Percentiles rank a stretch among this genome's conserved stretches.
These are phyloP conservation scores for Quercus parvula DNA, from an alignment of 306 rosid genomes.

Conservation along the genomic window DNA sequence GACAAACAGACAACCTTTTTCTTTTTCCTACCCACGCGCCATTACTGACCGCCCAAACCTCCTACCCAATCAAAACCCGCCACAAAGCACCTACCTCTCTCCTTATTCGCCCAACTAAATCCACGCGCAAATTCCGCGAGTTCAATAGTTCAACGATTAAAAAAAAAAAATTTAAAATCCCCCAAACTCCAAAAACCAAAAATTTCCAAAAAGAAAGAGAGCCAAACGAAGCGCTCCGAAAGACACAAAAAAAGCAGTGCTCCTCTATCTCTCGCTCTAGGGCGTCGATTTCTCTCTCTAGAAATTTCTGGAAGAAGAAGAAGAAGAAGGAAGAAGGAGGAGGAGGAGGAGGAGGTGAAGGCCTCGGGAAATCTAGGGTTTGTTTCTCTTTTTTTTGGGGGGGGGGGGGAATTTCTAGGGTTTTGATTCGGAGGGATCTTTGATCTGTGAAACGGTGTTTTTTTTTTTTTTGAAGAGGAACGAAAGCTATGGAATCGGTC, in stretches of 20 bases:
- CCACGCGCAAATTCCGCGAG: background rate
- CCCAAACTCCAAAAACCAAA: background rate
- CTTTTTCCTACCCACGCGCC: background rate
- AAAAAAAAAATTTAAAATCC: background rate
- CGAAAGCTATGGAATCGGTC: slow-evolving; percentile 60
- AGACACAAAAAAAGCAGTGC: slow-evolving; percentile 15
- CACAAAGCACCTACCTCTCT: background rate
- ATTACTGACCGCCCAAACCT: background rate
- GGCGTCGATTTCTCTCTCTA: slow-evolving; percentile 9
- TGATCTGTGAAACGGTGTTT: slow-evolving; percentile 27
- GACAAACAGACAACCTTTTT: no score
- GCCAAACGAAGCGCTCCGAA: slow-evolving; percentile 28
- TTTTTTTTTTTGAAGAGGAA: slow-evolving; percentile 8
- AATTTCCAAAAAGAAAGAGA: slow-evolving; percentile 31
- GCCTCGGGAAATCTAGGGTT: background rate
- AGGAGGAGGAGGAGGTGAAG: background rate
- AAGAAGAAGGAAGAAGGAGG: background rate
- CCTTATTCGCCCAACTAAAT: background rate
- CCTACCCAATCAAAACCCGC: background rate
- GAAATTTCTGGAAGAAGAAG: slow-evolving; percentile 10
- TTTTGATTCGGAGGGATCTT: slow-evolving; percentile 34
- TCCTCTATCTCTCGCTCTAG: slow-evolving; percentile 20
- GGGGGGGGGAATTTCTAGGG: slow-evolving; percentile 19
- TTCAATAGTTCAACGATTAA: no score
- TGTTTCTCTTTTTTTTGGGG: rapidly evolving